These are phyloP conservation scores for Sugiyamaella japonica DNA, from an alignment of 1,139 yeast species.

Conservation along the genomic window DNA sequence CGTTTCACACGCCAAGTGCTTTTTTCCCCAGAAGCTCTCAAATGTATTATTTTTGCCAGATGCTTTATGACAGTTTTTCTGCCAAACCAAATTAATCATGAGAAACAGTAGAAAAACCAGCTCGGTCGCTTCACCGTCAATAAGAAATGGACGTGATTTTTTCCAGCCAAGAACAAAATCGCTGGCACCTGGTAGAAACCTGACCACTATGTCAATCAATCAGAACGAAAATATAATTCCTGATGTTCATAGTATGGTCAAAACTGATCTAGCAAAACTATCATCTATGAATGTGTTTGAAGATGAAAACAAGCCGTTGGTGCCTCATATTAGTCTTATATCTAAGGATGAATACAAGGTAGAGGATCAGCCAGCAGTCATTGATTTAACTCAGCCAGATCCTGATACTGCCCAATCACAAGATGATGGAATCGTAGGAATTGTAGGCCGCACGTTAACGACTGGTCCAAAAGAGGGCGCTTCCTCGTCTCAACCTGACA, in stretches of 20 bases:
- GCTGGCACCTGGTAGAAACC: background rate
- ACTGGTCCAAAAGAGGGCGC: background rate
- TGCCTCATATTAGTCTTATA: background rate
- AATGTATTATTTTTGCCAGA: background rate
- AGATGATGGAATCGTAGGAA: no score
- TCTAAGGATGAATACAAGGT: background rate
- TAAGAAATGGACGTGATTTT: background rate
- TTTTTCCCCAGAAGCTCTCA: background rate
- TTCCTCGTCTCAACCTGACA: no score
- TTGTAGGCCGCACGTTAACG: background rate
- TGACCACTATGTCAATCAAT: background rate
- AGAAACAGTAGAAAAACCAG: background rate
- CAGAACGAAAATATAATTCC: background rate
- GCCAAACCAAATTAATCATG: background rate
- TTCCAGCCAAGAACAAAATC: background rate
- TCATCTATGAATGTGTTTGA: slow-evolving; percentile 6
- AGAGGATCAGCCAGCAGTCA: background rate
- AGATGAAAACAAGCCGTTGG: slow-evolving; percentile 2
- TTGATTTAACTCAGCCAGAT: slow-evolving; percentile 13
- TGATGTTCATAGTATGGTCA: background rate
- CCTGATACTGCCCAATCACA: background rate
- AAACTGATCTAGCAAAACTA: background rate
- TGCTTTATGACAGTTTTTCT: background rate
- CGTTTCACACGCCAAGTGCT: background rate
- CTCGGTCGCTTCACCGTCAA: background rate